phyloP scores from a whole-genome alignment of 179 eudicot genomes.

The Heliamphora pulchella region DNA sequence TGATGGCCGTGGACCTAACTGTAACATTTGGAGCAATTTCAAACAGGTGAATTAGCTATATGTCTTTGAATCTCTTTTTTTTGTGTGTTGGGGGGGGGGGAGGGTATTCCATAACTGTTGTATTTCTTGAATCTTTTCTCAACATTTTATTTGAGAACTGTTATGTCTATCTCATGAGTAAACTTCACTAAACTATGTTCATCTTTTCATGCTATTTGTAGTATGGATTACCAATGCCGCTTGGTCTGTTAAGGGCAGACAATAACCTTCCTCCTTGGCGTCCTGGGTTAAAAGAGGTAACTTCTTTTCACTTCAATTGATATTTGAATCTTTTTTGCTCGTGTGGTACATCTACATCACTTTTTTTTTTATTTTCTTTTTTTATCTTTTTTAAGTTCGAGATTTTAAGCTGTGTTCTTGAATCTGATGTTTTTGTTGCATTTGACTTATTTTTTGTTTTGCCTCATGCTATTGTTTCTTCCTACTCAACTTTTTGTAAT shows the following conservation, averaged over 20 bases:
- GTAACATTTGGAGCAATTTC: slow-evolving; percentile 98
- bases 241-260: slow-evolving; percentile 82
- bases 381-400: not conserved
- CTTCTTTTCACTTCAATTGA: slow-evolving; percentile 1
- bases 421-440: no score
- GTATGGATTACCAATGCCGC: slow-evolving; percentile 87
- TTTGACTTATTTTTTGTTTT: no score
- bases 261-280: slow-evolving; percentile 99
- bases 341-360: not conserved
- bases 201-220: slow-evolving; percentile 28
- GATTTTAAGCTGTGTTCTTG: not conserved
- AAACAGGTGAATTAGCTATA: slow-evolving; percentile 60
- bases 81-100: no score
- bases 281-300: slow-evolving; percentile 80
- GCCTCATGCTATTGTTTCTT: no score
- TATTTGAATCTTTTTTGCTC: not conserved
- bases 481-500: no score
- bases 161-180: not conserved
- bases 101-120: not conserved
- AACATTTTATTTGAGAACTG: not conserved
- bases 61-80: not conserved
- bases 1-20: slow-evolving; percentile 93
- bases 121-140: not conserved
- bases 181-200: not conserved
- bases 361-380: not conserved